These are phyloP conservation scores for Arthrobotrys musiformis DNA, from an alignment of 2,329 filamentous ascomycete genomes.

Conservation along the genomic window DNA sequence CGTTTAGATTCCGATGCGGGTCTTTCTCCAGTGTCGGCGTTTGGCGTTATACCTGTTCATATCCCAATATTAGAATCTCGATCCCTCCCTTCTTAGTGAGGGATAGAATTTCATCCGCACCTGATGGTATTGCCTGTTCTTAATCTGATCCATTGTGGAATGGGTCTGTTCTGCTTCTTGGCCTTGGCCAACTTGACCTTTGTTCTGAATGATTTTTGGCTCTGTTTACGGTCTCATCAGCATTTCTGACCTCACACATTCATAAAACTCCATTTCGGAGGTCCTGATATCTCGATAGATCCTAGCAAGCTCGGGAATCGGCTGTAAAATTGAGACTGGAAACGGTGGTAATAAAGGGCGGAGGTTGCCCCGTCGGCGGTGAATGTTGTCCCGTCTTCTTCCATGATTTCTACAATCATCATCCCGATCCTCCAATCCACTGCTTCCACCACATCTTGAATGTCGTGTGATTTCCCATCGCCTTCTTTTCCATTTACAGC, in stretches of 20 bases:
- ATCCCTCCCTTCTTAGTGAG: background rate
- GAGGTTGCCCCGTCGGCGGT: constrained; percentile 24
- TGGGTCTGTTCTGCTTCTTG: constrained; percentile 99
- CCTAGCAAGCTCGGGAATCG: constrained; percentile 13
- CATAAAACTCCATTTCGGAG: background rate
- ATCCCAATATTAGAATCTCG: constrained; percentile 54
- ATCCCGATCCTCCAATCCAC: background rate
- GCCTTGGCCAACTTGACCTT: constrained; percentile 99
- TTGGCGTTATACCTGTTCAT: constrained; percentile 95
- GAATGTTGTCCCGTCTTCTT: background rate
- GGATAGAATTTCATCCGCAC: constrained; percentile 70
- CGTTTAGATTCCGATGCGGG: constrained; percentile 95
- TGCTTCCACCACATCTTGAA: background rate
- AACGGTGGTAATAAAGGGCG: background rate
- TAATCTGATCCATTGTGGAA: constrained; percentile 99
- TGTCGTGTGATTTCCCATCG: background rate
- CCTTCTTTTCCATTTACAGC: constrained; percentile 11
- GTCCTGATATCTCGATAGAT: background rate
- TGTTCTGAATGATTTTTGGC: constrained; percentile 99
- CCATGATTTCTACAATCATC: background rate
- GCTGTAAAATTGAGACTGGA: background rate
- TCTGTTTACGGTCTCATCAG: constrained; percentile 68
- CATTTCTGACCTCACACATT: constrained; percentile 62
- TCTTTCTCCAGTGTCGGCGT: constrained; percentile 99
- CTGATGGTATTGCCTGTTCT: constrained; percentile 99